Evolutionary conservation across 2,329 filamentous ascomycete species (phyloP), one percentile per base, ranked within the genome.

Genomic region (Fusarium pilosicola): DNA sequence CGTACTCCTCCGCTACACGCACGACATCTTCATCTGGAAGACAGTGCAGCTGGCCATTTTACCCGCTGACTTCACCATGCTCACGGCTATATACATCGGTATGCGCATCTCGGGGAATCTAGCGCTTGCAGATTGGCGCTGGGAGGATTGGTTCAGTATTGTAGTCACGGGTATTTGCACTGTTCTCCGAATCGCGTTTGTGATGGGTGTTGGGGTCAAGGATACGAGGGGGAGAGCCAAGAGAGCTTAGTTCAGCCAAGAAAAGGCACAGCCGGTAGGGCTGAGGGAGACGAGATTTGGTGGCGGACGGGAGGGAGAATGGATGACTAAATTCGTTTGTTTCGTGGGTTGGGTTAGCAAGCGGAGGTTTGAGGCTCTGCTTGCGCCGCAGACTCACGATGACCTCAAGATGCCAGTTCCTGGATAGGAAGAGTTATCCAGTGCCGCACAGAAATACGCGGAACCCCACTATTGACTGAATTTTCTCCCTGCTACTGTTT

Each of bases 1-100:
- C 6, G 28, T 63, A 2, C 56, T 77, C 3, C 51, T 77, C 0
- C 68, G 74, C 2, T 78, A 77, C 36, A 77, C 74, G 4, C 58
- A 77, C n/a, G 74, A 77, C 11, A 38, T 74, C 14, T 68, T 63
- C 15, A 55, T 76, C 12, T 77, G 74, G 74, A 78, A 70, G 48
- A 74, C 71, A 39, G 49, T 77, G 4, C 74, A 77, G 17, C 44
- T 65, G 18, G 68, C 61, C 6, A 68, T 77, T 12, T 12, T 76
- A 0, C 76, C 70, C 14, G 68, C 75, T 1, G 74, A 77, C 38
- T 77, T 77, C 15, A 74, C 74, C 22, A 68, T 77, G 68, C 34
- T 77, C 15, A 68, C 70, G 6, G 56, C 73, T 15, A 46, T 74
- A 9, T 73, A 74, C 18, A 55, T 67, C 5, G 75, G 60, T 0